Conservation (phyloP, 345 rosid species). For the Psidium guajava region DNA sequence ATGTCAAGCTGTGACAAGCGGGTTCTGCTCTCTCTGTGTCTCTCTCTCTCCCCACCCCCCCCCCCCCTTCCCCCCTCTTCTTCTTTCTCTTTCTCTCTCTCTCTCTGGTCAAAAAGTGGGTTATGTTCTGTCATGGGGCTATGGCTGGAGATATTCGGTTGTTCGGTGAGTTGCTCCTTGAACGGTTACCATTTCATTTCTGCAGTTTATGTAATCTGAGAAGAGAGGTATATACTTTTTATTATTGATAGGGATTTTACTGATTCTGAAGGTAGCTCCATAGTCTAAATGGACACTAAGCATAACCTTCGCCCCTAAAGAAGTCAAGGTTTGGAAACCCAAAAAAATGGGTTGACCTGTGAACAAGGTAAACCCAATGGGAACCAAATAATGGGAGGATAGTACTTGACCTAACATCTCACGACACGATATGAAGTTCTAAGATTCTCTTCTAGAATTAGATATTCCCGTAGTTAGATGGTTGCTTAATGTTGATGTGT, state of each 20-base stretch:
- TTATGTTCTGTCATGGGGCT: neutral
- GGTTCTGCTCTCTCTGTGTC: neutral
- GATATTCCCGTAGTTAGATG: neutral
- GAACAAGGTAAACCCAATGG: no score
- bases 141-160: neutral
- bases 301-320: no score
- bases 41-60: no score
- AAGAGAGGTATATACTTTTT: neutral
- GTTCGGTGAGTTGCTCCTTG: neutral
- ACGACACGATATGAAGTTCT: neutral
- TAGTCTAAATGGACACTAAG: no score
- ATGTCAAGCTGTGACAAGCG: neutral
- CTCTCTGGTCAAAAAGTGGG: neutral
- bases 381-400: no score
- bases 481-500: neutral
- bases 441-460: neutral
- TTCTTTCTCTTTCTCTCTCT: no score
- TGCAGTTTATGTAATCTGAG: neutral
- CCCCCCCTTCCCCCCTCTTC: no score
- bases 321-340: no score
- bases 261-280: no score
- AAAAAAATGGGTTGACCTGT: no score
- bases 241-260: no score
- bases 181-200: neutral
- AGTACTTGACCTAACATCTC: no score